Conservation (phyloP, 2,329 filamentous ascomycete species). For the Diaporthe batatas region DNA sequence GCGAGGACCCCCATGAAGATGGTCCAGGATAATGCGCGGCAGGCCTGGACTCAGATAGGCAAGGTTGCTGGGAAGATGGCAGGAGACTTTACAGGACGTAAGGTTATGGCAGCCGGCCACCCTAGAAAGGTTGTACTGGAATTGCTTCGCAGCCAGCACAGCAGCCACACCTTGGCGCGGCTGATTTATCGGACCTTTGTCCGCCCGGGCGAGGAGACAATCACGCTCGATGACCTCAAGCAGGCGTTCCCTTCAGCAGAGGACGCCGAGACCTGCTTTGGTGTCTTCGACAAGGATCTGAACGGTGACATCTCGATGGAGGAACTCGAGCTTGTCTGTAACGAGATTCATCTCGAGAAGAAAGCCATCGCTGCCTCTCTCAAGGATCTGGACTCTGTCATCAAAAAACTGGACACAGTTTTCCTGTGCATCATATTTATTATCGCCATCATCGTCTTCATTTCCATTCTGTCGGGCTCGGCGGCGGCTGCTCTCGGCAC, state of each 20-base stretch:
- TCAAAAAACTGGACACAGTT: slow-evolving; percentile 88
- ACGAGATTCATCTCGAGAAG: slow-evolving; percentile 93
- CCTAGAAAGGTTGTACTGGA: slow-evolving; percentile 87
- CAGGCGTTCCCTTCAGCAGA: slow-evolving; percentile 84
- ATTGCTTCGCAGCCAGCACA: slow-evolving; percentile 77
- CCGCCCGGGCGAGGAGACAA: slow-evolving; percentile 79
- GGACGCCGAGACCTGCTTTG: slow-evolving; percentile 89
- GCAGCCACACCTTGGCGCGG: slow-evolving; percentile 86
- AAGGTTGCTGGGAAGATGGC: slow-evolving; percentile 88
- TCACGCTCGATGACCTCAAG: slow-evolving; percentile 82
- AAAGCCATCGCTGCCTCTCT: slow-evolving; percentile 95
- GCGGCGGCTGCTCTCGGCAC: slow-evolving; percentile 93
- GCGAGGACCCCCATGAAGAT: slow-evolving; percentile 80
- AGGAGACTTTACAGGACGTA: slow-evolving; percentile 89
- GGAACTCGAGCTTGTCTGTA: slow-evolving; percentile 91
- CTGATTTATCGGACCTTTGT: slow-evolving; percentile 90
- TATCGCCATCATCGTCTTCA: slow-evolving; percentile 86
- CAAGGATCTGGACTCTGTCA: slow-evolving; percentile 94
- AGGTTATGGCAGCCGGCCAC: slow-evolving; percentile 75
- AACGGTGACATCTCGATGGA: slow-evolving; percentile 98
- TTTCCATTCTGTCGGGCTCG: slow-evolving; percentile 89
- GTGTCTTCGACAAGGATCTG: slow-evolving; percentile 95
- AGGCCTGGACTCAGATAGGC: slow-evolving; percentile 83
- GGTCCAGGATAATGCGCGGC: slow-evolving; percentile 80
- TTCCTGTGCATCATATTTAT: slow-evolving; percentile 88